These are phyloP conservation scores for Macaranga tanarius DNA, from an alignment of 441 rosid genomes.

Conservation along the genomic window DNA sequence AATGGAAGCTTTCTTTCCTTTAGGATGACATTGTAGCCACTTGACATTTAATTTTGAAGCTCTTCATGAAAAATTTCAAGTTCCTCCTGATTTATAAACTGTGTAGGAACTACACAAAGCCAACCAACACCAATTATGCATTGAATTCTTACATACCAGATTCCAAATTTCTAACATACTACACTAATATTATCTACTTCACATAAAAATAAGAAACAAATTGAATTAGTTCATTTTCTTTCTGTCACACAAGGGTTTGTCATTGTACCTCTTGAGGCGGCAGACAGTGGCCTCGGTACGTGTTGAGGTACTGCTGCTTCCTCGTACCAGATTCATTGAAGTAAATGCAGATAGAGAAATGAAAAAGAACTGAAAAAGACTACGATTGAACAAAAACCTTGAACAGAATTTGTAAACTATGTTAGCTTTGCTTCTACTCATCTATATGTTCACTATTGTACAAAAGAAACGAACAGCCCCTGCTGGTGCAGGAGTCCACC, in stretches of 20 bases:
- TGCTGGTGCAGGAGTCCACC: no score
- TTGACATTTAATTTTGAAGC: constrained; percentile 63
- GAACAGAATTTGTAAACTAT: no score
- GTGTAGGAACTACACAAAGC: constrained; percentile 56
- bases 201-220: no score
- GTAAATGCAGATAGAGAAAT: not conserved
- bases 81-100: constrained; percentile 75
- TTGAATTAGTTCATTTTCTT: no score
- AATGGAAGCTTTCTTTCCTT: constrained; percentile 77
- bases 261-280: constrained; percentile 79
- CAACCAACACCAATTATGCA: not conserved
- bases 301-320: constrained; percentile 22
- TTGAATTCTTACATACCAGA: no score
- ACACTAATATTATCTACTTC: no score
- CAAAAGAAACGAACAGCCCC: no score
- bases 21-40: constrained; percentile 69
- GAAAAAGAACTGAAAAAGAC: not conserved
- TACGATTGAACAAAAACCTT: no score
- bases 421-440: no score
- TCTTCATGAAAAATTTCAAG: constrained; percentile 80
- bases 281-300: constrained; percentile 70
- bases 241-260: constrained; percentile 50
- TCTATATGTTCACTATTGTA: no score
- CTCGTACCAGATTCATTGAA: not conserved
- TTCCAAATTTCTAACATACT: no score